A percentile compares a stretch with the other conserved stretches of the same genome.
Evolutionary conservation across 345 rosid genomes (phyloP).

Genomic region (Firmiana major): DNA sequence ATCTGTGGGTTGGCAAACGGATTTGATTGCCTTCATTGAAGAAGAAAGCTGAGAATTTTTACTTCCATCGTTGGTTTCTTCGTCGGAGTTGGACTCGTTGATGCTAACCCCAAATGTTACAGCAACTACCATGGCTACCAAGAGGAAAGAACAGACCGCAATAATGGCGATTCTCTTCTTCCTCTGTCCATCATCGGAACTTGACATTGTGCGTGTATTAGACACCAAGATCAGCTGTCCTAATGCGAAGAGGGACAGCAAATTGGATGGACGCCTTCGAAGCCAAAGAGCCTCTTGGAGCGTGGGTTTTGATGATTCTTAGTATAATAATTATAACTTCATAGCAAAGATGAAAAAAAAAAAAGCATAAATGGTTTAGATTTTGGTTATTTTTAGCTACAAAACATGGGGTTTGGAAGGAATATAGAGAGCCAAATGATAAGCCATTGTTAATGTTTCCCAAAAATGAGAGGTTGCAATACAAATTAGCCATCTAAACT

Average conservation of each 20-base stretch:
- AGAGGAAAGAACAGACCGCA: constrained; percentile 43
- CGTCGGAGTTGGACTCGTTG: neutral
- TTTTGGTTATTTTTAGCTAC: constrained; percentile 1
- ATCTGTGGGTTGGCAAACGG: constrained; percentile 66
- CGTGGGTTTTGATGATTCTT: neutral
- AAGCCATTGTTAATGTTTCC: neutral
- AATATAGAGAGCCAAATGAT: neutral
- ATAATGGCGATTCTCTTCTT: constrained; percentile 40
- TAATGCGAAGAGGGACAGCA: neutral
- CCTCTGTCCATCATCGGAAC: constrained; percentile 14
- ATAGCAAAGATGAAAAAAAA: neutral
- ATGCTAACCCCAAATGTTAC: constrained; percentile 38
- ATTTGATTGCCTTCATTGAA: constrained; percentile 53
- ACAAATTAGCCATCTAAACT: neutral
- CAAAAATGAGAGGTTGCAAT: constrained; percentile 8
- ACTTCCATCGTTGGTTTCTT: neutral
- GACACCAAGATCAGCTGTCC: neutral
- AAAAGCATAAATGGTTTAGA: neutral
- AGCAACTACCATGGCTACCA: constrained; percentile 52
- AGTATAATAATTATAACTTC: neutral
- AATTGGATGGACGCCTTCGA: neutral
- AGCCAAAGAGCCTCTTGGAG: neutral
- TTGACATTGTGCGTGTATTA: neutral
- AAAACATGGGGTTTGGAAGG: neutral
- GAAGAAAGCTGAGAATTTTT: constrained; percentile 24